A percentile compares a stretch with the other conserved stretches of the same genome.
Evolutionary conservation across 2,329 filamentous ascomycete genomes (phyloP).

Genomic region (Ascochyta koolunga): DNA sequence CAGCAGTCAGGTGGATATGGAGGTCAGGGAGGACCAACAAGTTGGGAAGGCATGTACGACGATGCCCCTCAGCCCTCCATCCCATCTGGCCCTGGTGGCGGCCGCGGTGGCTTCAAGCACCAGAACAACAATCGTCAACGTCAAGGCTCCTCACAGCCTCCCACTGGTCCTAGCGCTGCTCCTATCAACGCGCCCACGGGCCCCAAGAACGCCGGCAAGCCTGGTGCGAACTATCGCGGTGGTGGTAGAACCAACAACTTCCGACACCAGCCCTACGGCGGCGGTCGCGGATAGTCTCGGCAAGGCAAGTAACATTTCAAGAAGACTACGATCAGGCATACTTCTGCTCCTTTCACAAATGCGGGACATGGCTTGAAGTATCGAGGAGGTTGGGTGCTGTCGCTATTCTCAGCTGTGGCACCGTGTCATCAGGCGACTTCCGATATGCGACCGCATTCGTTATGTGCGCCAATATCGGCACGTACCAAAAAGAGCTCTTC

Average conservation of each 20-base stretch:
- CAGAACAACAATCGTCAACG: constrained; percentile 47
- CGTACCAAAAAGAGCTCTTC: not conserved
- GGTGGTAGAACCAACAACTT: constrained; percentile 62
- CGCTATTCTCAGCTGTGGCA: not conserved
- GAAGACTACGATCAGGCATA: not conserved
- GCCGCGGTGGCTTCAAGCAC: constrained; percentile 45
- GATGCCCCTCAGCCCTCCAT: constrained; percentile 85
- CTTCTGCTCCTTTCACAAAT: not conserved
- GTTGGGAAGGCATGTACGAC: constrained; percentile 98
- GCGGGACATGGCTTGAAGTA: not conserved
- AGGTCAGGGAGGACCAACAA: constrained; percentile 71
- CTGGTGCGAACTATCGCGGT: constrained; percentile 91
- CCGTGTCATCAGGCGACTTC: not conserved
- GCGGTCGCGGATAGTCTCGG: constrained; percentile 23
- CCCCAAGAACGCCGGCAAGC: constrained; percentile 91
- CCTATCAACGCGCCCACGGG: constrained; percentile 90
- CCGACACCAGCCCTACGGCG: constrained; percentile 43
- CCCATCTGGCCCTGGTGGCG: constrained; percentile 55
- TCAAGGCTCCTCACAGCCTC: constrained; percentile 50
- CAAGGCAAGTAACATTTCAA: not conserved
- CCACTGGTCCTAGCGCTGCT: constrained; percentile 47
- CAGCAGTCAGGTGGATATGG: constrained; percentile 53
- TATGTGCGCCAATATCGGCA: not conserved
- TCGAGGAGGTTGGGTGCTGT: not conserved
- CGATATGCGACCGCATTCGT: not conserved